Evolutionary conservation across 371 early-diverging fungal species (phyloP), one percentile per base, ranked within the genome.

Genomic region (Mortierella sp.): DNA sequence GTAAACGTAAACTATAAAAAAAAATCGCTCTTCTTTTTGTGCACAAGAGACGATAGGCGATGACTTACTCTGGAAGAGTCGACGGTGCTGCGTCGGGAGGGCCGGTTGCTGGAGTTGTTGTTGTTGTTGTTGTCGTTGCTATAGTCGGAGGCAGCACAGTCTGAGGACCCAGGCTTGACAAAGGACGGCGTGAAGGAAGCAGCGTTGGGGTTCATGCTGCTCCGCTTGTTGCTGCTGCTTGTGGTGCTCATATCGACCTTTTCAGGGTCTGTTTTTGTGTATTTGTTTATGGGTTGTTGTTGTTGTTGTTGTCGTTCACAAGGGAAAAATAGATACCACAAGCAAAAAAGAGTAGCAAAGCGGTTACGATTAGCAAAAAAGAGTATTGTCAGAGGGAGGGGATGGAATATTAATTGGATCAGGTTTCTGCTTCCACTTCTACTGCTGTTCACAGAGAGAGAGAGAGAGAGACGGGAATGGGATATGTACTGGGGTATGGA

Each of bases 181-280:
- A 80, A 73, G n/a, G 73, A 76, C 16, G 80, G 80, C 14, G 80
- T 76, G 55, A 80, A 76, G 6, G 80, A 64, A 47, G 80, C 80
- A 4, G 80, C 80, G 43, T 69, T 47, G 41, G 80, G 80, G 40
- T 80, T 80, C 80, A 80, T 80, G 55, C 76, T 80, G 34, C 70
- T 76, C 44, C 80, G 71, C 75, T 75, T 74, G 47, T 48, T 69
- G 64, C 73, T 66, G 61, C 52, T 69, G 47, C 73, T 66, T 48
- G 68, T 67, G 47, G 70, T 74, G 66, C 70, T 73, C 76, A 71
- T 72, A 55, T 68, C 64, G 66, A 71, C 72, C 43, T 64, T 63
- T 45, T 72, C 72, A 22, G 67, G 29, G 47, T 65, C 71, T 43
- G n/a, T n/a, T 34, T 26, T 31, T 37, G 26, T 31, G n/a, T n/a